Base-by-base conservation (phyloP, 352 stramenopile species). In the Aphanomyces cochlioides region DNA sequence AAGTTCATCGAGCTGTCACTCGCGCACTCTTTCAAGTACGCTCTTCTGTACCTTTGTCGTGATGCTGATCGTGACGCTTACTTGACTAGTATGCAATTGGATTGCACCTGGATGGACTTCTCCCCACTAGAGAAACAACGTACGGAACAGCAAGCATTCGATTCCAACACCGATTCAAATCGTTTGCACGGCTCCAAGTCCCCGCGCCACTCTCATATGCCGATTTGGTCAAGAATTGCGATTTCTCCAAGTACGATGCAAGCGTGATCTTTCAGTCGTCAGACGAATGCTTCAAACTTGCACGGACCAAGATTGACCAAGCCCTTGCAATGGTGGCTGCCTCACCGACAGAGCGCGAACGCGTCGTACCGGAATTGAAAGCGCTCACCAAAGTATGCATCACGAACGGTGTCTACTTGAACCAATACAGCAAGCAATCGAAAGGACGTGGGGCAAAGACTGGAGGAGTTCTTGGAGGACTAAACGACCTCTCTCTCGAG, bases 201-300 rank as follows among this genome's bases (percentile, higher is more conserved):
- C 87, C 87, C 0, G 80, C 84, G 47, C 69, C 83, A 7, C 79
- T 95, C 12, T 80, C 75, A 6, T 88, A 86, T 70, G 85, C 90
- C 1, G 85, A 95, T 60, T 90, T 81, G 50, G 69, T 76, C 47
- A 74, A 89, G 68, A 95, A 92, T 77, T 90, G 80, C 67, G 84
- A 93, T 59, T 95, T 95, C 65, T 87, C 83, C 61, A 74, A 72
- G 34, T 94, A 90, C 73, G 73, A 85, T 13, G 65, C 48, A 5
- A 17, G 19, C 12, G 56, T 95, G 53, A 88, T 95, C 64, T 92
- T 90, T 79, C 89, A 90, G 63, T 95, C 87, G 41, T 80, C 78
- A 0, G 87, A 95, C 63, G 85, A 95, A 69, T 95, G 87, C 48
- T 95, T 93, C 77, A 93, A 92, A 67, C 74, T 79, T 7, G 82